Evolutionary conservation across 106 monocot genomes (phyloP), one percentile per base, ranked within the genome.

Genomic region (Dendrobium catenatum): DNA sequence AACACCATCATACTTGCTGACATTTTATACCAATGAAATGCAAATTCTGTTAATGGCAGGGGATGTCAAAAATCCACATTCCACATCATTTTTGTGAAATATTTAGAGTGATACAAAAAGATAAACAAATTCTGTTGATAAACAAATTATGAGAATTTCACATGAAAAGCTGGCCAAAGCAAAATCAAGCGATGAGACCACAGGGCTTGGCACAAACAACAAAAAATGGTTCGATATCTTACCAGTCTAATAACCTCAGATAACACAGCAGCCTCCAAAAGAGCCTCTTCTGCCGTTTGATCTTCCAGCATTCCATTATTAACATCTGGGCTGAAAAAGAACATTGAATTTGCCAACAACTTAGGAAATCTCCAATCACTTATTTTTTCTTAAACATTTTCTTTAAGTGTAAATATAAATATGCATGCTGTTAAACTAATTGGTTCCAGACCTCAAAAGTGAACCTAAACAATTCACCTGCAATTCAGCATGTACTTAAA

Each of bases 301-400:
- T 74, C 74, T 4, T 27, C 49, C 8, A 76, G 1, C 20, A 22
- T 61, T 61, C 22, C 15, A 20, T 76, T 8, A 51, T 42, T 11
- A 15, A 4, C 24, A 76, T 49, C 47, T 76, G 24, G 49, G 76
- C 76, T 76, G 29, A 76, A 76, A 74, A 20, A 74, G 43, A 74
- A 74, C 42, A 43, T 70, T 8, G 20, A 72, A 22, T 16, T 16
- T 37, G 8, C 64, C 64, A 66, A 66, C 26, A 66, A 8, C 8
- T 66, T 9, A 66, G 26, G 22, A 66, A 22, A 11, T 13, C 22
- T 61, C n/a, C 19, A 8, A 56, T 8, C 18, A 17, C 3, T 17
- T 17, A 17, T 19, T n/a, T 61, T 61, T 5, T 61, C 61, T 20
- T n/a, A 58, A 61, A 61, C 19, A 61, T 22, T 61, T 56, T 56